Evolutionary conservation across 352 stramenopile genomes (phyloP).

Genomic region (Pythium phragmitis): DNA sequence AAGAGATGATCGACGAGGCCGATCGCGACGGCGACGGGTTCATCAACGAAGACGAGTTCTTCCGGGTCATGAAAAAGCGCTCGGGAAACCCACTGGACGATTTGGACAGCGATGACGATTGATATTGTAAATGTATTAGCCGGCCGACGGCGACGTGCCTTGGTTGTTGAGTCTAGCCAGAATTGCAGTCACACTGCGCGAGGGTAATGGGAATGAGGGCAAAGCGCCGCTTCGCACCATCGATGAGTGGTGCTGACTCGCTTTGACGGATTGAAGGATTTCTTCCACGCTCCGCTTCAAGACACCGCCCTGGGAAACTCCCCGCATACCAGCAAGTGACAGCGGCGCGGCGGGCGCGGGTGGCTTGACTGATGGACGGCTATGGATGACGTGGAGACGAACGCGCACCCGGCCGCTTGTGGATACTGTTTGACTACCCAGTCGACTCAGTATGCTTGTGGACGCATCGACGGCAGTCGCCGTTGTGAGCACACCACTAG

Average conservation of each 20-base stretch:
- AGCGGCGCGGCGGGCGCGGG: background rate
- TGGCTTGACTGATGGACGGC: background rate
- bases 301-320: background rate
- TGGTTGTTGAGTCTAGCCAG: constrained; percentile 33
- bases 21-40: constrained; percentile 92
- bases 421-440: constrained; percentile 40
- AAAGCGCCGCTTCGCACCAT: constrained; percentile 16
- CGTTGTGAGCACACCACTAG: background rate
- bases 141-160: constrained; percentile 16
- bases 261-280: constrained; percentile 54
- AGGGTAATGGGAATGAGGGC: constrained; percentile 7
- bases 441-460: constrained; percentile 13
- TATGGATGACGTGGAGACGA: constrained; percentile 27
- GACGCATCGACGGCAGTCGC: background rate
- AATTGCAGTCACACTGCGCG: constrained; percentile 28
- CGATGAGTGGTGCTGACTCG: constrained; percentile 38
- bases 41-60: constrained; percentile 96
- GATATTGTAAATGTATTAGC: constrained; percentile 13
- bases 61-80: constrained; percentile 95
- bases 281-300: constrained; percentile 76
- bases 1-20: constrained; percentile 96
- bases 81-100: constrained; percentile 92
- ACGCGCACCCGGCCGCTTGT: constrained; percentile 40
- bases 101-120: constrained; percentile 90
- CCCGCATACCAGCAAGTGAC: background rate